phyloP scores from a whole-genome alignment of 2,329 filamentous ascomycete species.

The Colletotrichum theobromicola region DNA sequence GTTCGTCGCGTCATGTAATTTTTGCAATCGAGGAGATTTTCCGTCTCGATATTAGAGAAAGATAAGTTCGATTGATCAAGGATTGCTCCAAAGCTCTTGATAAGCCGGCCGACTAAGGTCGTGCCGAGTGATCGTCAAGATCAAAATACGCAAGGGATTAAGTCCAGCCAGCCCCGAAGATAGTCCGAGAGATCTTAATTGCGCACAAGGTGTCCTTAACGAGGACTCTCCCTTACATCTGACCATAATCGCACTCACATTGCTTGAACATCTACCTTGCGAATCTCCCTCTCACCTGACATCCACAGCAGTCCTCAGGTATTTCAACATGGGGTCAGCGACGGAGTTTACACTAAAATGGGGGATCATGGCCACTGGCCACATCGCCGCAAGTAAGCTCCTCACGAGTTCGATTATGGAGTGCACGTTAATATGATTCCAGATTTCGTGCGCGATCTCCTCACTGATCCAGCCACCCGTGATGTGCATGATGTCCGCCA shows the following conservation, averaged over 20 bases:
- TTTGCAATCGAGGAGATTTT: not conserved
- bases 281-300: accelerated
- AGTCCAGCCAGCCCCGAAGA: not conserved
- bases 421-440: not conserved
- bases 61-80: accelerated
- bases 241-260: not conserved
- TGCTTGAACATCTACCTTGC: accelerated
- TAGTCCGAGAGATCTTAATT: accelerated
- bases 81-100: accelerated
- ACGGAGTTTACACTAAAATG: not conserved
- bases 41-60: too few species aligned
- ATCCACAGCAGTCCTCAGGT: accelerated
- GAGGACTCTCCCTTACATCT: not conserved
- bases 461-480: constrained; percentile 74
- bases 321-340: not conserved
- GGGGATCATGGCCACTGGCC: not conserved
- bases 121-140: not conserved
- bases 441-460: constrained; percentile 65
- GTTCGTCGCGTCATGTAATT: not conserved
- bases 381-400: not conserved
- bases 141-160: not conserved
- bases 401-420: not conserved
- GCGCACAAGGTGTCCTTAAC: not conserved
- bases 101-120: not conserved
- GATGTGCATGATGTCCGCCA: constrained; percentile 76